Evolutionary conservation across 345 rosid genomes (phyloP).

Genomic region (Camelina laxa): DNA sequence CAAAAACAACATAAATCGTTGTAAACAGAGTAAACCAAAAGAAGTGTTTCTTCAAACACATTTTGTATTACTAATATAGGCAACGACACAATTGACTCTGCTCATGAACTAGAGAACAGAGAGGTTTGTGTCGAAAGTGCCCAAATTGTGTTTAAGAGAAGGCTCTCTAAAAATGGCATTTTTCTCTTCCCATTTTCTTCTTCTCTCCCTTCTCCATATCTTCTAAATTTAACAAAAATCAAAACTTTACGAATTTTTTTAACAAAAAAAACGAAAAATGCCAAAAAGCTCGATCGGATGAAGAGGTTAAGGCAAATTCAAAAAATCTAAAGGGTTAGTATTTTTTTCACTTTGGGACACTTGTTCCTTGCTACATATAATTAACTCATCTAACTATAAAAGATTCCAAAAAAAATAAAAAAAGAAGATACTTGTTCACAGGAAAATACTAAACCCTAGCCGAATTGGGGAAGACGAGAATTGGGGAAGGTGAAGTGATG

Average conservation of each 20-base stretch:
- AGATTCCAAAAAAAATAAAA: no score
- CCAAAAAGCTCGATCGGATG: neutral
- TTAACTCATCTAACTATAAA: no score
- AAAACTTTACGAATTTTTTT: neutral
- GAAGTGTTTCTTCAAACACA: no score
- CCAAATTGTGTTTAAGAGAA: conserved; percentile 27
- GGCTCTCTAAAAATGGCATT: conserved; percentile 35
- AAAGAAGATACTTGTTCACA: no score
- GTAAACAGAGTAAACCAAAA: no score
- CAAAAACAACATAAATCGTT: no score
- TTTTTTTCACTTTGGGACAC: no score
- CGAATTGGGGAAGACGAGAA: no score
- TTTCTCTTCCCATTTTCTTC: conserved; percentile 39
- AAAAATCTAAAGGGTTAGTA: neutral
- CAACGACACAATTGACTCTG: neutral
- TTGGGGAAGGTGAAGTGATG: no score
- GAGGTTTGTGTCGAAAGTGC: neutral
- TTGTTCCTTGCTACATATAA: neutral
- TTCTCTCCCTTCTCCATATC: conserved; percentile 30
- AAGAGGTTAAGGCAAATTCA: neutral
- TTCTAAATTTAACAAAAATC: neutral
- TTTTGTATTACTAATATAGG: no score
- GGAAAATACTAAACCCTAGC: no score
- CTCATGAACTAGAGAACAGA: conserved; percentile 24
- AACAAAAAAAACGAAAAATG: neutral